Evolutionary conservation across 306 rosid species (phyloP).

Genomic region (Acmispon strigosus): DNA sequence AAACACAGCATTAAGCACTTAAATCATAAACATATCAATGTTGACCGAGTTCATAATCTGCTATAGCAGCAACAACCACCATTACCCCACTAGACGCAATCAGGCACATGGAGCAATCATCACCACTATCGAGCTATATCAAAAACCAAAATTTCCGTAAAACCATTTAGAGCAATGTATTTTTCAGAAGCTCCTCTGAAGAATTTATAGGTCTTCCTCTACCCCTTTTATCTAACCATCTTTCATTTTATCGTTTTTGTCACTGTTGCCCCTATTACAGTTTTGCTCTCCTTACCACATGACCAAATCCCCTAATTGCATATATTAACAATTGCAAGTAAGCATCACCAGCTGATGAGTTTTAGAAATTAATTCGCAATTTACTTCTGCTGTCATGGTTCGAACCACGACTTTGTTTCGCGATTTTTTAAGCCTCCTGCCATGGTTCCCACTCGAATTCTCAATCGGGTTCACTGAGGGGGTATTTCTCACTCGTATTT

Average conservation of each 20-base stretch:
- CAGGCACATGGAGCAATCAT: neutral
- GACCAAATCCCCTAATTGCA: constrained; percentile 6
- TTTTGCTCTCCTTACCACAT: neutral
- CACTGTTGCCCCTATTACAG: neutral
- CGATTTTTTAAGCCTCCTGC: no score
- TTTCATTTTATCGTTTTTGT: neutral
- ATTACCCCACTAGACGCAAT: neutral
- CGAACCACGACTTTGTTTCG: no score
- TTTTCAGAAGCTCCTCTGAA: neutral
- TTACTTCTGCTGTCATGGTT: no score
- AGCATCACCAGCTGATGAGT: no score
- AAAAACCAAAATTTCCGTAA: neutral
- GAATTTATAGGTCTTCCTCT: neutral
- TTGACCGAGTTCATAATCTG: neutral
- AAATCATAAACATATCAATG: neutral
- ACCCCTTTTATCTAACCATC: neutral
- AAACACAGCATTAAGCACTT: neutral
- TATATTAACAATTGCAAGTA: no score
- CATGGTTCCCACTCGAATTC: no score
- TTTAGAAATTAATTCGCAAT: no score
- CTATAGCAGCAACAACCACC: neutral
- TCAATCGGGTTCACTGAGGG: no score
- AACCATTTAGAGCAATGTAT: neutral
- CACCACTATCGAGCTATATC: neutral
- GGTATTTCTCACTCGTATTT: no score